These are phyloP conservation scores for Wickerhamomyces mucosus DNA, from an alignment of 805 yeast genomes.

Conservation along the genomic window DNA sequence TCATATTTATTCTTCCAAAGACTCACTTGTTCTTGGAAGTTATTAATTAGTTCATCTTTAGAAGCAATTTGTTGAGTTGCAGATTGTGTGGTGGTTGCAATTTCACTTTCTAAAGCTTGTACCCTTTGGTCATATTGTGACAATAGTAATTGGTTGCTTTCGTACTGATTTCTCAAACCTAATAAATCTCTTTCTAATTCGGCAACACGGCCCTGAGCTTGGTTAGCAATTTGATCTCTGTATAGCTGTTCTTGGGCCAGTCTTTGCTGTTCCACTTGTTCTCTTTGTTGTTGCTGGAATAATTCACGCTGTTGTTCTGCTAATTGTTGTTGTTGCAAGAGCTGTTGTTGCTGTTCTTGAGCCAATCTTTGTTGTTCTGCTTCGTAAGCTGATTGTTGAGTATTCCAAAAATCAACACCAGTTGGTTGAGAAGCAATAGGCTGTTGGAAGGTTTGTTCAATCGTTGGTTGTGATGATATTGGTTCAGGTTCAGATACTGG, in stretches of 20 bases:
- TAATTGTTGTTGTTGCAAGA: conserved; percentile 55
- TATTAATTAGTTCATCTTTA: conserved; percentile 62
- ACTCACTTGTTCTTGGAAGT: conserved; percentile 62
- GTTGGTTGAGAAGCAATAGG: conserved; percentile 46
- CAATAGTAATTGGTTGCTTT: conserved; percentile 72
- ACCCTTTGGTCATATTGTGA: conserved; percentile 86
- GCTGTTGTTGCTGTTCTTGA: conserved; percentile 54
- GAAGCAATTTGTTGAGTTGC: conserved; percentile 66
- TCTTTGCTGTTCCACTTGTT: conserved; percentile 59
- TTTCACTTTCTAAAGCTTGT: conserved; percentile 68
- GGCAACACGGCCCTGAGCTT: conserved; percentile 69
- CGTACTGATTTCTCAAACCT: conserved; percentile 70
- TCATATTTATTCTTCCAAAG: conserved; percentile 86
- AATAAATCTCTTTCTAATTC: conserved; percentile 76
- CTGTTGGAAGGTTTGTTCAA: conserved; percentile 24
- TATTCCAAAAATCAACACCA: conserved; percentile 35
- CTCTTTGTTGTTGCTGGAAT: conserved; percentile 64
- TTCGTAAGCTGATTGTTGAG: conserved; percentile 44
- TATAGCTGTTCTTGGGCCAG: conserved; percentile 61
- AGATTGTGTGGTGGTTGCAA: conserved; percentile 47
- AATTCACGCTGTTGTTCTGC: conserved; percentile 61
- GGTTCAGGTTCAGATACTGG: conserved; percentile 23
- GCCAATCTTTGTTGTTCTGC: conserved; percentile 52
- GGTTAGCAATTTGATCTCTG: conserved; percentile 60
- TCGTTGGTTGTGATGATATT: conserved; percentile 38